These are phyloP conservation scores for Poa annua DNA, from an alignment of 176 grass and related monocot genomes.

Conservation along the genomic window DNA sequence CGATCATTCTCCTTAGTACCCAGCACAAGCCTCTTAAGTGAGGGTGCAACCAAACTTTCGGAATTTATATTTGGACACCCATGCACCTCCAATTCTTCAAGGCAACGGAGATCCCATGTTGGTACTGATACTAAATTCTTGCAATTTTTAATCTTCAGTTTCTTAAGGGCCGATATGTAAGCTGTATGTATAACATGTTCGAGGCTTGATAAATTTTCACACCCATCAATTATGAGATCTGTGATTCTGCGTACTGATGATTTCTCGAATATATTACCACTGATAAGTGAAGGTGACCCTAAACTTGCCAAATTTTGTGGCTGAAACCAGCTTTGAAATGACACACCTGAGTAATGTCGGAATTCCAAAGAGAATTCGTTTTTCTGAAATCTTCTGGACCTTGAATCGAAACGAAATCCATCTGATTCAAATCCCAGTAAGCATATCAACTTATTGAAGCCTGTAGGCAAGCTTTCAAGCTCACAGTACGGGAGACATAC, in stretches of 20 bases:
- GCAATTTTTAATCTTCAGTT: not conserved
- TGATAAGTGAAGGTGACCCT: not conserved
- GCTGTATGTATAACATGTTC: not conserved
- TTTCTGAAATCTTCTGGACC: not conserved
- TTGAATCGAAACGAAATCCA: not conserved
- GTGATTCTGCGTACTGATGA: not conserved
- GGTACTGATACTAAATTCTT: not conserved
- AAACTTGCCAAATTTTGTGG: not conserved
- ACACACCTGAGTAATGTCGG: not conserved
- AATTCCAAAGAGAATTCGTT: not conserved
- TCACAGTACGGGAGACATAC: not conserved
- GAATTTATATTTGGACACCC: not conserved
- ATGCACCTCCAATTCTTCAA: not conserved
- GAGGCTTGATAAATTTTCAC: not conserved
- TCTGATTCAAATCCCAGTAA: not conserved
- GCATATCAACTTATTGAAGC: not conserved
- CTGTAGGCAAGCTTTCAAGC: not conserved
- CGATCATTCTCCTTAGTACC: not conserved
- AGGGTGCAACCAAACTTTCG: not conserved
- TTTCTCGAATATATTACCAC: not conserved
- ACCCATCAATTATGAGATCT: not conserved
- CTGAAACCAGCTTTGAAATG: not conserved
- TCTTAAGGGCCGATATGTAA: not conserved
- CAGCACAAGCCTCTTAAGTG: not conserved
- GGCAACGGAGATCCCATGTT: not conserved